Percentiles rank a stretch among this genome's conserved stretches.
Conservation (phyloP, 805 yeast genomes). For the Lipomyces sp. region DNA sequence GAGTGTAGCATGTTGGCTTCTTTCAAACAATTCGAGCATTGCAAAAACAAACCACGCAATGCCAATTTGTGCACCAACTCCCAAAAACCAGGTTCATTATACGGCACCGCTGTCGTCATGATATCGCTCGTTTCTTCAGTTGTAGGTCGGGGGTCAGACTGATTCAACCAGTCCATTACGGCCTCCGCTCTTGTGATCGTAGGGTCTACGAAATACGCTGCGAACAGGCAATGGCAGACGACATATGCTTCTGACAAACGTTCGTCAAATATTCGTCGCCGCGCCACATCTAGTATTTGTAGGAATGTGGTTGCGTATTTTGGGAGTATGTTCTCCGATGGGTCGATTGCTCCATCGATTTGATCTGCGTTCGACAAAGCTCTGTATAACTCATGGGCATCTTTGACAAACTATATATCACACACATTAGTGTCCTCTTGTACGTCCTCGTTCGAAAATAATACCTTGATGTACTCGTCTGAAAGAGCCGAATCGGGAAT, state of each 20-base stretch:
- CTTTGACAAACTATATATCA: conserved; percentile 25
- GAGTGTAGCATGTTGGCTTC: conserved; percentile 30
- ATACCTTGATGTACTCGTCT: conserved; percentile 28
- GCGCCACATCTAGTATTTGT: conserved; percentile 30
- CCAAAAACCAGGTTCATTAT: conserved; percentile 38
- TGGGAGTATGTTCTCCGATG: conserved; percentile 19
- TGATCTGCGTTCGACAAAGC: conserved; percentile 19
- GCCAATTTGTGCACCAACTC: conserved; percentile 34
- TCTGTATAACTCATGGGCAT: conserved; percentile 24
- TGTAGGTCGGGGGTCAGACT: conserved; percentile 38
- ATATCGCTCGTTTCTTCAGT: conserved; percentile 35
- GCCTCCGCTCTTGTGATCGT: conserved; percentile 34
- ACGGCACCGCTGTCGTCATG: conserved; percentile 34
- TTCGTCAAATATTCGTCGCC: conserved; percentile 23
- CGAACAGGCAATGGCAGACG: conserved; percentile 38
- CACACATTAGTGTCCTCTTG: neutral
- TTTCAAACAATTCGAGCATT: conserved; percentile 32
- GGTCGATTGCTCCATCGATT: conserved; percentile 3
- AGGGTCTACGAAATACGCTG: conserved; percentile 35
- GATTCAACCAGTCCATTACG: conserved; percentile 43
- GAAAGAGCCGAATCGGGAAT: conserved; percentile 30
- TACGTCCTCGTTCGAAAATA: neutral
- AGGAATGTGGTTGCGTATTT: conserved; percentile 21
- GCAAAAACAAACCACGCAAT: conserved; percentile 37
- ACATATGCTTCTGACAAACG: conserved; percentile 36